Evolutionary conservation across 805 yeast species (phyloP).

Genomic region (Metschnikowia gruessii): DNA sequence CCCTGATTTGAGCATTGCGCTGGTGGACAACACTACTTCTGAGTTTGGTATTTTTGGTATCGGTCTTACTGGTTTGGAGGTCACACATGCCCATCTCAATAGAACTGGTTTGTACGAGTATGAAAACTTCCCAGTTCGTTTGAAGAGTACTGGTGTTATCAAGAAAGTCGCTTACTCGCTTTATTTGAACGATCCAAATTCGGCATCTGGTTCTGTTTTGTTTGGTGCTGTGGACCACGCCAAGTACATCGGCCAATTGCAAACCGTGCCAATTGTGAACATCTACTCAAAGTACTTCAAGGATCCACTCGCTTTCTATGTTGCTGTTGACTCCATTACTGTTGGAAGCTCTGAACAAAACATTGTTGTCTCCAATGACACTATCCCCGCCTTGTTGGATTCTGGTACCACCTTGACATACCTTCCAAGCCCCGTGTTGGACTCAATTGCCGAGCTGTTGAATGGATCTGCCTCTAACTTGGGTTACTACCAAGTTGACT

Average conservation of each 20-base stretch:
- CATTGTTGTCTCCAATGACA: neutral
- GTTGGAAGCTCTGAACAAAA: constrained; percentile 2
- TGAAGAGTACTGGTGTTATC: constrained; percentile 29
- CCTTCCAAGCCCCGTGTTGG: constrained; percentile 37
- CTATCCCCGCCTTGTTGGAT: constrained; percentile 34
- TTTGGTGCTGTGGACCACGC: constrained; percentile 45
- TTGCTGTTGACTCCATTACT: constrained; percentile 38
- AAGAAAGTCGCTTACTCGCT: constrained; percentile 58
- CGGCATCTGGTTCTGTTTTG: constrained; percentile 32
- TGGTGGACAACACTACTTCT: constrained; percentile 63
- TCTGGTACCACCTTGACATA: constrained; percentile 52
- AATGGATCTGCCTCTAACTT: neutral
- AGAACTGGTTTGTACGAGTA: no score
- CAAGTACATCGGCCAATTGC: constrained; percentile 26
- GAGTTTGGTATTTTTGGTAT: constrained; percentile 69
- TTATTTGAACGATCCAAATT: constrained; percentile 46
- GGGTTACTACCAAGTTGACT: constrained; percentile 6
- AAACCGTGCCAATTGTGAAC: constrained; percentile 46
- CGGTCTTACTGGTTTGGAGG: constrained; percentile 43
- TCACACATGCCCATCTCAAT: no score
- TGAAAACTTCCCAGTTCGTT: no score
- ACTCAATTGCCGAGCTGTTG: constrained; percentile 12
- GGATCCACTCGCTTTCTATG: constrained; percentile 44
- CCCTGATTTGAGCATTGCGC: constrained; percentile 60
- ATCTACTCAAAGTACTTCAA: constrained; percentile 5